These are phyloP conservation scores for Citrullus mucosospermus DNA, from an alignment of 306 rosid species.

Conservation along the genomic window DNA sequence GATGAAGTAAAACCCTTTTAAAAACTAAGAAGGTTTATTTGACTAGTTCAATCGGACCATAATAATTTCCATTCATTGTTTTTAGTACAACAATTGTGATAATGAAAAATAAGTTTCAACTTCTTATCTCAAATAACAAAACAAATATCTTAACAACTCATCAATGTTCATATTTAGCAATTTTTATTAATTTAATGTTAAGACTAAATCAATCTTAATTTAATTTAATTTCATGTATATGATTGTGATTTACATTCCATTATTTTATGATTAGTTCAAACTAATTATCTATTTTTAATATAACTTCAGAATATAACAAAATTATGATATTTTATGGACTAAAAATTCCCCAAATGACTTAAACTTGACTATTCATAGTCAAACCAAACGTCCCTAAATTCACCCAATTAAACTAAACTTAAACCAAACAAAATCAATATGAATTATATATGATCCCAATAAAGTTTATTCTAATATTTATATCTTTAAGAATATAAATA, in stretches of 20 bases:
- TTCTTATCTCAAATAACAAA: no score
- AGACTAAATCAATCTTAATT: neutral
- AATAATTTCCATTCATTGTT: no score
- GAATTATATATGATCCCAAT: neutral
- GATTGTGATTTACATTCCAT: neutral
- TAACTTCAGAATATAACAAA: no score
- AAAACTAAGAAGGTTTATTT: no score
- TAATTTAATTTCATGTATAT: neutral
- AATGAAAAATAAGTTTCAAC: no score
- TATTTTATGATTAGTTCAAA: neutral
- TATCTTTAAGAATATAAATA: no score
- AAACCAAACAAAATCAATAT: neutral
- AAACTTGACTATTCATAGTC: neutral
- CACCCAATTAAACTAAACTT: neutral
- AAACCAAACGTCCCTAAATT: neutral
- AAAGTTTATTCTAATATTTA: neutral
- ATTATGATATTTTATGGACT: neutral
- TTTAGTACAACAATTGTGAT: no score
- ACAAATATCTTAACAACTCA: no score
- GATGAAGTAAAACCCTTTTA: no score
- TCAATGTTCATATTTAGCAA: no score
- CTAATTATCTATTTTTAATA: neutral
- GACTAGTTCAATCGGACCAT: neutral
- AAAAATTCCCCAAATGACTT: neutral
- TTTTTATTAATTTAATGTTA: no score